These are phyloP conservation scores for Aspergillus asperescens DNA, from an alignment of 495 filamentous ascomycete species.

Conservation along the genomic window DNA sequence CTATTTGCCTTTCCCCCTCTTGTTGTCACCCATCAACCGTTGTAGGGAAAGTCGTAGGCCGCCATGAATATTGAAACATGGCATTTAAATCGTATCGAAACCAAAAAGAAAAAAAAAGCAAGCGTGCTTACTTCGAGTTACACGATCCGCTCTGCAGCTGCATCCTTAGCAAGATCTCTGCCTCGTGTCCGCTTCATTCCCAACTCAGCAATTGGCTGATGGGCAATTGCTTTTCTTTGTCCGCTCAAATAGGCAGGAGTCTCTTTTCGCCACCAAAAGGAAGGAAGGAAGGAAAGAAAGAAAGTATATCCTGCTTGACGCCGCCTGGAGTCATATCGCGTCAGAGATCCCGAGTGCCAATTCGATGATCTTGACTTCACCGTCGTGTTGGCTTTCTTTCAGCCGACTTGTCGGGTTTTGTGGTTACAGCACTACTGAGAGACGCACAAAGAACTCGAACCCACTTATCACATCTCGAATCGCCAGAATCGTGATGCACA, in stretches of 20 bases:
- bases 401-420: neutral
- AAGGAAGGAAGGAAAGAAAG: neutral
- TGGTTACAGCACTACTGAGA: neutral
- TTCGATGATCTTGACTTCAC: neutral
- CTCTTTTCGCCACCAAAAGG: neutral
- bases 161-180: neutral
- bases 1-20: neutral
- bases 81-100: neutral
- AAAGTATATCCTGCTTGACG: neutral
- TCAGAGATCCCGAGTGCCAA: neutral
- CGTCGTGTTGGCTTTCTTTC: conserved; percentile 4
- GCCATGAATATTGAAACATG: neutral
- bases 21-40: neutral
- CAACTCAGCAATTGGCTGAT: neutral
- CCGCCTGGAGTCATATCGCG: neutral
- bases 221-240: neutral
- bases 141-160: conserved; percentile 2
- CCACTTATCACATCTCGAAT: conserved; percentile 8
- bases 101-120: neutral
- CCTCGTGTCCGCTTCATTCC: conserved; percentile 1
- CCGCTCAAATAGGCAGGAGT: neutral
- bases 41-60: neutral
- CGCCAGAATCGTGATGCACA: neutral
- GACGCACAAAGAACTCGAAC: neutral
- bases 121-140: neutral